Percentiles rank a stretch among this genome's conserved stretches.
Evolutionary conservation across 768 basidiomycete genomes (phyloP).

Genomic region (Termitomyces sp.): DNA sequence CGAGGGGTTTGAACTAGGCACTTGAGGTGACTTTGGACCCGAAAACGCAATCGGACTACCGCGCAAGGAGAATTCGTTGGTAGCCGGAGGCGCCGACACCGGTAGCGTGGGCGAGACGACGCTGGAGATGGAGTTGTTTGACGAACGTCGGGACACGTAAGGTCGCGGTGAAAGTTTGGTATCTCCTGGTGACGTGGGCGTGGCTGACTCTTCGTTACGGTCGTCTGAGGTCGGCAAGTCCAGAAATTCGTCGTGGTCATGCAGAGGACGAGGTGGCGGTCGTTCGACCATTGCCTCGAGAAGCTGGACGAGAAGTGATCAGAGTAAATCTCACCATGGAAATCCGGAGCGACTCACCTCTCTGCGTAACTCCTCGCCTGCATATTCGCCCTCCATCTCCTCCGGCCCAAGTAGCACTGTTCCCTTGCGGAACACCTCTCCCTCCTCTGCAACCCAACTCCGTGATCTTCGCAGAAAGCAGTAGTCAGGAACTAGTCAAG

Average conservation of each 20-base stretch:
- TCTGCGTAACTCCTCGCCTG: conserved; percentile 81
- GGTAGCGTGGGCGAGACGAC: conserved; percentile 30
- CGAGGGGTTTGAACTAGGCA: not conserved
- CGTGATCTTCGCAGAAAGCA: conserved; percentile 41
- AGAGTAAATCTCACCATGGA: not conserved
- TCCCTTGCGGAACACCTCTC: conserved; percentile 93
- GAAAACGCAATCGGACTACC: conserved; percentile 6
- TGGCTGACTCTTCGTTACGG: conserved; percentile 10
- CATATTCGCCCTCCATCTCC: conserved; percentile 87
- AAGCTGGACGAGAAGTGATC: conserved; percentile 37
- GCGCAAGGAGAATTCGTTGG: conserved; percentile 10
- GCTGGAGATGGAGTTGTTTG: conserved; percentile 34
- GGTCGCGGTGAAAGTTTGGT: conserved; percentile 47
- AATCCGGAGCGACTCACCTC: conserved; percentile 42
- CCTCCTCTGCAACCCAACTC: conserved; percentile 89
- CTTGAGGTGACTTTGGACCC: conserved; percentile 12
- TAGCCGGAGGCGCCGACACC: conserved; percentile 9
- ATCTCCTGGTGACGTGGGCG: conserved; percentile 22
- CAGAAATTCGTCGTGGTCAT: conserved; percentile 56
- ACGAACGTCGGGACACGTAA: conserved; percentile 55
- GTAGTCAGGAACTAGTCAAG: not conserved
- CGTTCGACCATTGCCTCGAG: conserved; percentile 84
- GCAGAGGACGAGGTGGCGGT: conserved; percentile 67
- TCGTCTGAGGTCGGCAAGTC: conserved; percentile 12
- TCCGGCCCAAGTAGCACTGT: conserved; percentile 71